These are phyloP conservation scores for Amoeboaphelidium protococcarum DNA, from an alignment of 371 early-diverging fungal species.

Conservation along the genomic window DNA sequence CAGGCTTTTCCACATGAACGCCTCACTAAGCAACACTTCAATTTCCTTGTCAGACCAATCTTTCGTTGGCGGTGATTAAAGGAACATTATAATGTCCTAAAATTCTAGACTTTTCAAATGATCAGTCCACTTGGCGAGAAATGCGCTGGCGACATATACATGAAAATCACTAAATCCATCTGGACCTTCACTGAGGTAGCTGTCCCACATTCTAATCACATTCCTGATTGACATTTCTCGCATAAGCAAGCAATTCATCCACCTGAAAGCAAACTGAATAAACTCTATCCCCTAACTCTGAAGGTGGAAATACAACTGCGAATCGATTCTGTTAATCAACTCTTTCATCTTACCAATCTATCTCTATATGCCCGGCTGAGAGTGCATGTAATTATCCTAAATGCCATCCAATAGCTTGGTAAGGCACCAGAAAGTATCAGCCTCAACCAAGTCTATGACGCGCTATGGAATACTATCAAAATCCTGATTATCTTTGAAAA, in stretches of 20 bases:
- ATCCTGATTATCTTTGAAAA: conserved; percentile 36
- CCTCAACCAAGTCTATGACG: conserved; percentile 46
- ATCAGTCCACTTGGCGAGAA: conserved; percentile 75
- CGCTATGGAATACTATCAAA: conserved; percentile 24
- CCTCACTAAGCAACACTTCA: conserved; percentile 71
- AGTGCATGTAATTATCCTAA: conserved; percentile 80
- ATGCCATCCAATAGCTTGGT: conserved; percentile 83
- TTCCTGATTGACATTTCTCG: conserved; percentile 62
- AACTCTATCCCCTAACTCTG: conserved; percentile 69
- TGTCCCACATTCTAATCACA: conserved; percentile 94
- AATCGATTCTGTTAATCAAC: conserved; percentile 67
- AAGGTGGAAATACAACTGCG: conserved; percentile 47
- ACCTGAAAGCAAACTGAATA: conserved; percentile 93
- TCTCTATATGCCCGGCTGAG: conserved; percentile 83
- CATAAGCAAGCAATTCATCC: conserved; percentile 97
- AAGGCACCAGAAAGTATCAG: conserved; percentile 86
- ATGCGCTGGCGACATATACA: conserved; percentile 88
- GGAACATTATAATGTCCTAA: conserved; percentile 71
- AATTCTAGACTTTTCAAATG: conserved; percentile 64
- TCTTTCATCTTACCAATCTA: conserved; percentile 64
- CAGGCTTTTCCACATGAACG: conserved; percentile 79
- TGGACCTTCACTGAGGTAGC: conserved; percentile 65
- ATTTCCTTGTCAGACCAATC: conserved; percentile 73
- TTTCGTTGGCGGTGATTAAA: conserved; percentile 68
- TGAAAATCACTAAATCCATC: conserved; percentile 85